Evolutionary conservation across 2,329 filamentous ascomycete genomes (phyloP).

Genomic region (Curvularia lunata): DNA sequence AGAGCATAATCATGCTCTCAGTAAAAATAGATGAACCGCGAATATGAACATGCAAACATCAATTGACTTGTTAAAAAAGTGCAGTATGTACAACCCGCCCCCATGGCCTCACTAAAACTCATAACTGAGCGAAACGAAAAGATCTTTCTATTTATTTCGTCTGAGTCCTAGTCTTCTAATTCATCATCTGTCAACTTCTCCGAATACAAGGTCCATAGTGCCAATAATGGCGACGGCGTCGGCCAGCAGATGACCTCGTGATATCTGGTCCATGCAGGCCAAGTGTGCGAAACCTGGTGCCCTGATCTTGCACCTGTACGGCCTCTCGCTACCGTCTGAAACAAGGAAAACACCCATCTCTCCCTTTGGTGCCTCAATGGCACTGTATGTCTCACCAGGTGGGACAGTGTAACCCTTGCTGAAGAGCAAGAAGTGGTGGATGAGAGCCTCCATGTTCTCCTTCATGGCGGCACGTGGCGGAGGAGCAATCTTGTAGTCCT

Average conservation of each 20-base stretch:
- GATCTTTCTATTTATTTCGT: no score
- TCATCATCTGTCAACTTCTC: slow-evolving; percentile 34
- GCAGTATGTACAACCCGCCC: not conserved
- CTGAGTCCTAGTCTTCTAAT: no score
- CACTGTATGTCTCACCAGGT: slow-evolving; percentile 96
- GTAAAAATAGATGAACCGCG: not conserved
- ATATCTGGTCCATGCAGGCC: slow-evolving; percentile 90
- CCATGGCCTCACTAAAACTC: not conserved
- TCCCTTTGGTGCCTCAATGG: slow-evolving; percentile 99
- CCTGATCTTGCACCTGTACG: slow-evolving; percentile 96
- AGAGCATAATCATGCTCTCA: not conserved
- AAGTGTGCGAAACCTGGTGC: slow-evolving; percentile 97
- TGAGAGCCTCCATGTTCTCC: slow-evolving; percentile 99
- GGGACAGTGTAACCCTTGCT: slow-evolving; percentile 98
- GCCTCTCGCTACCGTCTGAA: slow-evolving; percentile 93
- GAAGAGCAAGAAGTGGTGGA: slow-evolving; percentile 98
- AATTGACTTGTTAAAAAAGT: not conserved
- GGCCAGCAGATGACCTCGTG: slow-evolving; percentile 88
- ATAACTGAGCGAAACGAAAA: not conserved
- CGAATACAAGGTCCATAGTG: slow-evolving; percentile 53
- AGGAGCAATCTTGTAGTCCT: slow-evolving; percentile 98
- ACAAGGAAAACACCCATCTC: slow-evolving; percentile 99
- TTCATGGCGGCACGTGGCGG: slow-evolving; percentile 98
- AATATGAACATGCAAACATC: not conserved
- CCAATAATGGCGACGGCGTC: slow-evolving; percentile 96